Base-by-base conservation (phyloP, 1,139 yeast genomes). In the Blastobotrys indianensis region DNA sequence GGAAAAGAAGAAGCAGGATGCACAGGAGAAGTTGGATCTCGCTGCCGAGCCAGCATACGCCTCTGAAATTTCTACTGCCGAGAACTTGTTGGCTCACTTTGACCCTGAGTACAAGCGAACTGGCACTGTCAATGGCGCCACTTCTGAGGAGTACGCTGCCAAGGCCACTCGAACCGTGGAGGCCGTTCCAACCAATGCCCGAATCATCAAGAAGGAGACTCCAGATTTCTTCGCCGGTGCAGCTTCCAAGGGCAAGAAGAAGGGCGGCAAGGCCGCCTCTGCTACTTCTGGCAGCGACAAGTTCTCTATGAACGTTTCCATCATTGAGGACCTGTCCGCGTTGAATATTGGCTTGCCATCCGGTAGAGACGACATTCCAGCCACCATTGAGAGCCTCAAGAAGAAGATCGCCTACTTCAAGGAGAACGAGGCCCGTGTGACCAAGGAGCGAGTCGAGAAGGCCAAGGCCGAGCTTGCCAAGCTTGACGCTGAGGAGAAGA, bases 281-380 rank as follows among this genome's bases (percentile, higher is more conserved):
- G 50, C 54, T 49, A 4, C 25, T 20, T 20, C 25, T 20, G 25
- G n/a, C n/a, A n/a, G n/a, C n/a, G 61, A 56, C 51, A 66, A 65
- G 51, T 82, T 88, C 65, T 75, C 82, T 52, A 77, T 92, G 60
- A 92, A 90, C 63, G 84, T 95, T 49, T 83, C 82, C 53, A 76
- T 87, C 54, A 82, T 92, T 61, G 82, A 83, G 55, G 78, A 85
- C 50, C 77, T 94, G 58, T 75, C 87, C 53, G 82, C 84, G 59
- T 77, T 90, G 65, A 80, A 82, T 53, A 77, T 92, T 54, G 74
- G 85, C 45, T 79, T 90, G 57, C 99, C 99, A 62, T 74, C 82
- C 52, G 77, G 82, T 60, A 72, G 77, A 57, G 94, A 82, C 25
- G 94, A 85, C 47, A 81, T 85, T 54, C 74, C 83, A 41, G 68